Evolutionary conservation across 208 protist species (phyloP), one percentile per base, ranked within the genome.

Genomic region (Trypanosoma conorhini): DNA sequence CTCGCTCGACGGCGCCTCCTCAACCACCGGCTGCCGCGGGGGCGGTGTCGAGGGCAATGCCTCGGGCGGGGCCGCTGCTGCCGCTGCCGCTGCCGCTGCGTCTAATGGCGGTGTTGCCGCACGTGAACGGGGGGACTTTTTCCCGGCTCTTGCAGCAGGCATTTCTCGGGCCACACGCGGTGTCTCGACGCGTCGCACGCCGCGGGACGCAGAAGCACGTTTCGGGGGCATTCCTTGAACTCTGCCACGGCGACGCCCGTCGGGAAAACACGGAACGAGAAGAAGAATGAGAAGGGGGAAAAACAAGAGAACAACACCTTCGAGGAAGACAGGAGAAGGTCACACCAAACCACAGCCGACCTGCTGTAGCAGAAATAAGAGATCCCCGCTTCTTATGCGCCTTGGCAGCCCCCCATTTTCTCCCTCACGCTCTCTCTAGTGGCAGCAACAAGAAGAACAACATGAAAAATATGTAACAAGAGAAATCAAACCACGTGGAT

Each of bases 181-280:
- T 58, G 64, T 64, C 66, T 51, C 30, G 31, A 76, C 61, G 33
- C 65, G 65, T 52, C 55, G 65, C 30, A 51, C 51, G 17, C 44
- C 51, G 21, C 68, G 59, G 46, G 59, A 62, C 52, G 70, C 56
- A 31, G 77, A 61, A 33, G 72, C 78, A 54, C 86, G 82, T 80
- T 89, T 93, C 17, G 84, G 80, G 17, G 82, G 78, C 87, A 93
- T 93, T 50, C 48, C 60, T 69, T 61, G 35, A 28, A 26, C 21
- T 70, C 13, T 75, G 28, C 7, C 33, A 38, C 2, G 33, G 7
- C 33, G 7, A 21, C 33, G n/a, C 50, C 30, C 26, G 9, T 72
- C 28, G 72, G 56, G 46, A 30, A 30, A 61, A 75, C 1, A 75
- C 38, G 54, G 44, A 54, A 22, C 71, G 71, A 21, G 3, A 19